Evolutionary conservation across 768 basidiomycete genomes (phyloP).

Genomic region (Tulasnella calospora): DNA sequence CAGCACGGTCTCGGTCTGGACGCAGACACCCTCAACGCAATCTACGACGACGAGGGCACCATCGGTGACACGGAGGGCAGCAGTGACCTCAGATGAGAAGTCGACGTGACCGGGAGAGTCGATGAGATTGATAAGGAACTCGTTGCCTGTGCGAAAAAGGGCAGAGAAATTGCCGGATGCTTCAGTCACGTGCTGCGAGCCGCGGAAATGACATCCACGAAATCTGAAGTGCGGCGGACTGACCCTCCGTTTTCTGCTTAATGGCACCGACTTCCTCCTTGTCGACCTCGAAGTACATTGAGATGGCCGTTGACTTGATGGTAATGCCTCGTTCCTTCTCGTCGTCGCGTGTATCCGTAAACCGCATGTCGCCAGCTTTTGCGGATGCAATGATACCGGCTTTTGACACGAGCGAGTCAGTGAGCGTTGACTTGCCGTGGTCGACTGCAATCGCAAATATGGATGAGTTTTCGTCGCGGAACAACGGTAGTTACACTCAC

Average conservation of each 20-base stretch:
- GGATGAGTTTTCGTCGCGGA: conserved; percentile 3
- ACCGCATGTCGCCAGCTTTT: conserved; percentile 95
- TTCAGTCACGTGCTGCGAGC: conserved; percentile 24
- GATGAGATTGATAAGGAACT: conserved; percentile 99
- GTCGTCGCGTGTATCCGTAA: conserved; percentile 94
- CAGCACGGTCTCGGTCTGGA: conserved; percentile 98
- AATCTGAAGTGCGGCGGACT: conserved; percentile 31
- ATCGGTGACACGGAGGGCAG: conserved; percentile 98
- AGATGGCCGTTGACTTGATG: conserved; percentile 99
- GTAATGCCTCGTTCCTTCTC: conserved; percentile 99
- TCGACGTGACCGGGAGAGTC: conserved; percentile 99
- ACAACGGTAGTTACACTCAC: conserved; percentile 43
- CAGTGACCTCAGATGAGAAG: conserved; percentile 99
- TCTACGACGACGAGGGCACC: conserved; percentile 99
- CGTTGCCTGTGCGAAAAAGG: conserved; percentile 54
- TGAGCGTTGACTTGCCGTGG: conserved; percentile 99
- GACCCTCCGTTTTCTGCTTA: conserved; percentile 92
- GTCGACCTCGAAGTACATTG: conserved; percentile 96
- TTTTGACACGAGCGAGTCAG: conserved; percentile 97
- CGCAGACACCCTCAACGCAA: conserved; percentile 98
- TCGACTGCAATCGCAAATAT: conserved; percentile 60
- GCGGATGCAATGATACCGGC: conserved; percentile 95
- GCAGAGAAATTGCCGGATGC: neutral
- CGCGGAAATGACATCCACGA: conserved; percentile 14
- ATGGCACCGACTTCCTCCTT: conserved; percentile 83